Evolutionary conservation across 306 rosid genomes (phyloP).

Genomic region (Vicia faba): DNA sequence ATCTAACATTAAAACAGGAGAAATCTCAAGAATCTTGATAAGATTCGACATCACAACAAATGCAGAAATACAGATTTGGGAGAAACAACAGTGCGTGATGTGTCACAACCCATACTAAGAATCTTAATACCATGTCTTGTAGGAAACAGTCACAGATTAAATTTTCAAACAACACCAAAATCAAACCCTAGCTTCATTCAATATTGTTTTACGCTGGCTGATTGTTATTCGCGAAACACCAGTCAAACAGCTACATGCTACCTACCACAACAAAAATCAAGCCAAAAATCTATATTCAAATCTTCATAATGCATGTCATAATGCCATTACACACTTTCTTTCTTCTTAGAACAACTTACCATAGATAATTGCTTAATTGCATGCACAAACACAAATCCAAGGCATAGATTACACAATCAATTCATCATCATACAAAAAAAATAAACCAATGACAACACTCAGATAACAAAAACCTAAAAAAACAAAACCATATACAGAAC

Average conservation of each 20-base stretch:
- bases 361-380: not conserved
- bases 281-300: not conserved
- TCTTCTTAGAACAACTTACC: not conserved
- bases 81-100: not conserved
- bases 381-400: not conserved
- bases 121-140: not conserved
- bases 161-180: no score
- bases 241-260: not conserved
- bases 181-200: no score
- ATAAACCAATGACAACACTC: not conserved
- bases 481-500: not conserved
- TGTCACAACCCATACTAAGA: not conserved
- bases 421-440: not conserved
- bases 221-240: not conserved
- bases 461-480: not conserved
- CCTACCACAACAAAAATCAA: not conserved
- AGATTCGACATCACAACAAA: constrained; percentile 2
- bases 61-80: not conserved
- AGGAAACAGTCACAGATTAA: no score
- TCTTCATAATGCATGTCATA: not conserved
- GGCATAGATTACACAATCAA: not conserved
- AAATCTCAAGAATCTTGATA: constrained; percentile 2
- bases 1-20: not conserved
- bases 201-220: not conserved
- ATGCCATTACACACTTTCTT: not conserved